Percentiles rank a stretch among this genome's conserved stretches.
These are phyloP conservation scores for Colletotrichum filicis DNA, from an alignment of 2,329 filamentous ascomycete species.

Conservation along the genomic window DNA sequence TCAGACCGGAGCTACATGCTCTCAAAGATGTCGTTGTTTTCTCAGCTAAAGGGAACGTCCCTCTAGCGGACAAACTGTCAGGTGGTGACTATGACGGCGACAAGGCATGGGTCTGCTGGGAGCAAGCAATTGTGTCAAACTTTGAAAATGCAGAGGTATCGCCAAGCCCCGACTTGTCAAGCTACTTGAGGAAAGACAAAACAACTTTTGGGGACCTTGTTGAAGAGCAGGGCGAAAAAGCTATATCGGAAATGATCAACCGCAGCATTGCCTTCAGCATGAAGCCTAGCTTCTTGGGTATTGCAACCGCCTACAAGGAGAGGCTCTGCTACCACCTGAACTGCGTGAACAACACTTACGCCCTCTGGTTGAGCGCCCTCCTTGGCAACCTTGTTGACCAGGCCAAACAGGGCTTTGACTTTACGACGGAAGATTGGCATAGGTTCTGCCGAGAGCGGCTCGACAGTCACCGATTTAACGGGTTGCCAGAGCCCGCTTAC, in stretches of 20 bases:
- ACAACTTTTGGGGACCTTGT: conserved; percentile 58
- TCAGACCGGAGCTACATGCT: conserved; percentile 68
- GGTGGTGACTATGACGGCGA: conserved; percentile 89
- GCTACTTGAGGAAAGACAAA: conserved; percentile 62
- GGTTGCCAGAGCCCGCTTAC: conserved; percentile 54
- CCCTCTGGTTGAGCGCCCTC: conserved; percentile 61
- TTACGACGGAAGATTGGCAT: conserved; percentile 55
- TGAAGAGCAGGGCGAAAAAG: conserved; percentile 31
- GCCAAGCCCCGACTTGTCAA: conserved; percentile 53
- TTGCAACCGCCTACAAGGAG: conserved; percentile 73
- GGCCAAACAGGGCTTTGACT: conserved; percentile 64
- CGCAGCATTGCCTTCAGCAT: conserved; percentile 69
- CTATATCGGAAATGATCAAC: conserved; percentile 59
- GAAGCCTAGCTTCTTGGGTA: conserved; percentile 67
- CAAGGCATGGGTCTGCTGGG: conserved; percentile 82
- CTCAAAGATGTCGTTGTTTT: conserved; percentile 87
- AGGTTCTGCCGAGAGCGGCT: conserved; percentile 46
- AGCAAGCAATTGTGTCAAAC: conserved; percentile 70
- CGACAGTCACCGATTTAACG: conserved; percentile 1
- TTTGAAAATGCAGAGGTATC: conserved; percentile 72
- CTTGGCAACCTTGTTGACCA: conserved; percentile 68
- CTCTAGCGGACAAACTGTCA: conserved; percentile 77
- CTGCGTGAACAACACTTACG: conserved; percentile 56
- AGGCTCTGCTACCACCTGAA: conserved; percentile 69
- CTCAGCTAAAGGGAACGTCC: conserved; percentile 66